Conservation (phyloP, 2,329 filamentous ascomycete genomes). For the Didymella glomerata region DNA sequence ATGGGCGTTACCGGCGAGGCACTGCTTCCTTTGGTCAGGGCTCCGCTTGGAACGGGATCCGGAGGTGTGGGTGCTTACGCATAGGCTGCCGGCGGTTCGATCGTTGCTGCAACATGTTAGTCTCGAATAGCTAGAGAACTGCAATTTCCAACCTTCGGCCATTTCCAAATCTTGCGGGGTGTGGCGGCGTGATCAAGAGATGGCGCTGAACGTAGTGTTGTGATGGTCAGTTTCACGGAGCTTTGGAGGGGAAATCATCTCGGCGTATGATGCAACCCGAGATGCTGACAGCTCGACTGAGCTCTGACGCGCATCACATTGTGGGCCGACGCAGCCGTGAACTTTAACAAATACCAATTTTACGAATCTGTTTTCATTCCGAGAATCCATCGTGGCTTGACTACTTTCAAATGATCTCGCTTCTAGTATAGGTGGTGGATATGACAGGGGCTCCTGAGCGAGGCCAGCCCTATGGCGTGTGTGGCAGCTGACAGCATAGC, state of each 20-base stretch:
- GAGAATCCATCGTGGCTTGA: not conserved
- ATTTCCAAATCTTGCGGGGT: slow-evolving; percentile 9
- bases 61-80: slow-evolving; percentile 49
- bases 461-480: not conserved
- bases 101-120: slow-evolving; percentile 15
- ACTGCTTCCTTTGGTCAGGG: slow-evolving; percentile 48
- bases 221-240: slow-evolving; percentile 18
- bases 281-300: slow-evolving; percentile 14
- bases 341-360: not conserved
- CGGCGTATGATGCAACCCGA: slow-evolving; percentile 14
- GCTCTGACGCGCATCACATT: slow-evolving; percentile 8
- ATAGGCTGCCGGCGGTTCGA: slow-evolving; percentile 52
- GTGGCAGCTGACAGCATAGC: slow-evolving; percentile 12
- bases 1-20: slow-evolving; percentile 66
- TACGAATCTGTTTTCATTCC: slow-evolving; percentile 5
- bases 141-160: slow-evolving; percentile 18
- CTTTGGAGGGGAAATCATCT: slow-evolving; percentile 9
- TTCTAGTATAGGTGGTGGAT: not conserved
- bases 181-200: slow-evolving; percentile 16
- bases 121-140: not conserved
- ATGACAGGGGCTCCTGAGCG: not conserved
- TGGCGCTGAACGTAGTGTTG: slow-evolving; percentile 16
- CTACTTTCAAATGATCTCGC: not conserved
- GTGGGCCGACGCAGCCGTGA: not conserved
- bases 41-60: slow-evolving; percentile 1